Percentiles rank a stretch among this genome's conserved stretches.
These are phyloP conservation scores for Steccherinum ochraceum DNA, from an alignment of 768 basidiomycete species.

Conservation along the genomic window DNA sequence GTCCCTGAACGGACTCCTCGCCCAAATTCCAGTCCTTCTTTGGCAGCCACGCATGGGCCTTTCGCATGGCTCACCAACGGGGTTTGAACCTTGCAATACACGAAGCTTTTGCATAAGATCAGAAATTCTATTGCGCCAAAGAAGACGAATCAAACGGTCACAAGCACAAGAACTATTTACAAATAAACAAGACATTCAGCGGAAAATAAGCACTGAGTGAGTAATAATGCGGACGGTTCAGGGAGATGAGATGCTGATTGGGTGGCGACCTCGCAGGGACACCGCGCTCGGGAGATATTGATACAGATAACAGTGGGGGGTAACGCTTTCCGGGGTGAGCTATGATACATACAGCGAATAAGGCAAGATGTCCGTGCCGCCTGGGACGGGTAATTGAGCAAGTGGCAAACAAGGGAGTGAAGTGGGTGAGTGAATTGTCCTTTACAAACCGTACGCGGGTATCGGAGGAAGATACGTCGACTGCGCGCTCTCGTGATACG, in stretches of 20 bases:
- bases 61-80: neutral
- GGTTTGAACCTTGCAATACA: constrained; percentile 1
- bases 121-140: constrained; percentile 3
- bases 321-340: neutral
- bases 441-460: constrained; percentile 18
- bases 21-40: constrained; percentile 1
- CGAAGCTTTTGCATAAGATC: neutral
- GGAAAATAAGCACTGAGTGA: constrained; percentile 5
- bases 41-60: neutral
- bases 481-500: constrained; percentile 10
- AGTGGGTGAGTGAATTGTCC: constrained; percentile 9
- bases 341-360: constrained; percentile 5
- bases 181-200: constrained; percentile 17
- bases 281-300: neutral
- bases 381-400: neutral
- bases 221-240: neutral
- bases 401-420: neutral
- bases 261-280: neutral
- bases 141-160: neutral
- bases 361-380: neutral
- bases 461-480: constrained; percentile 10
- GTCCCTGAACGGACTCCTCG: neutral
- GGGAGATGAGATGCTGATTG: neutral
- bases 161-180: constrained; percentile 14
- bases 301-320: constrained; percentile 3